Percentiles rank a stretch among this genome's conserved stretches.
phyloP scores from a whole-genome alignment of 148 eudicot species.

The Rhododendron ferrugineum region DNA sequence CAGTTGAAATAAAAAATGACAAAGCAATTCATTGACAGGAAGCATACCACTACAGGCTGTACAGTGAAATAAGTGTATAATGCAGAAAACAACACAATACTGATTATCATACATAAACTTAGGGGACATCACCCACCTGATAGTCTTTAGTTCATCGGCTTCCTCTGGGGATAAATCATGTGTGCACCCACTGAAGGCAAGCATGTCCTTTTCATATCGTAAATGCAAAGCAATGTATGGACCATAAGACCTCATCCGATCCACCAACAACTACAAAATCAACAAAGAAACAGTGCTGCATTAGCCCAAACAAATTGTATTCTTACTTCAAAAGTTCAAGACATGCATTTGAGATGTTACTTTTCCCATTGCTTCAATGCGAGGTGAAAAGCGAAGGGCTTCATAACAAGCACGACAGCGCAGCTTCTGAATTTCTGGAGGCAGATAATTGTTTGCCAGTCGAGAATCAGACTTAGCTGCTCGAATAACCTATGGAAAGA shows the following conservation, averaged over 20 bases:
- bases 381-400: slow-evolving; percentile 90
- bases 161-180: slow-evolving; percentile 71
- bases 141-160: slow-evolving; percentile 69
- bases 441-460: slow-evolving; percentile 82
- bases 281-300: slow-evolving; percentile 5
- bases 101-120: background rate
- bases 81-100: background rate
- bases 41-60: background rate
- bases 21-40: background rate
- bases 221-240: slow-evolving; percentile 87
- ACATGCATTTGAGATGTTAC: slow-evolving; percentile 24
- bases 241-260: slow-evolving; percentile 88
- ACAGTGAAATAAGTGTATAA: slow-evolving; percentile 1
- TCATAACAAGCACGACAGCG: slow-evolving; percentile 93
- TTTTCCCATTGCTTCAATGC: slow-evolving; percentile 93
- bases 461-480: slow-evolving; percentile 98
- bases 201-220: slow-evolving; percentile 98
- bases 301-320: background rate
- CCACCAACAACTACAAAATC: slow-evolving; percentile 64
- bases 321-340: background rate
- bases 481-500: slow-evolving; percentile 63
- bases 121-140: slow-evolving; percentile 43
- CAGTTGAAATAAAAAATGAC: slow-evolving; percentile 14
- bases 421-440: slow-evolving; percentile 85
- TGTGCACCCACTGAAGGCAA: slow-evolving; percentile 98